These are phyloP conservation scores for Hypoxylon fuscum DNA, from an alignment of 495 filamentous ascomycete genomes.

Conservation along the genomic window DNA sequence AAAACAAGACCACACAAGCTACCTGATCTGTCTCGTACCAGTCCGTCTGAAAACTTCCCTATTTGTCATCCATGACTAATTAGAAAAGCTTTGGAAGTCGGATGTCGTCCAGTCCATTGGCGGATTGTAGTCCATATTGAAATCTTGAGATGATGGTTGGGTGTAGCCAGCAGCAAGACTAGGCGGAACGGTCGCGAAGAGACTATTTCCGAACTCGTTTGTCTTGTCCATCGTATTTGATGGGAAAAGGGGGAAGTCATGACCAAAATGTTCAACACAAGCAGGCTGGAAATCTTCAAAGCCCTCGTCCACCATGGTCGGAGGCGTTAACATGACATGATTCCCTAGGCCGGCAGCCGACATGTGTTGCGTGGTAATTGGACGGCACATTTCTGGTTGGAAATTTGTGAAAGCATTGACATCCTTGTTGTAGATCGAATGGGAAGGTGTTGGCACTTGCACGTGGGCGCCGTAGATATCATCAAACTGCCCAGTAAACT, in stretches of 20 bases:
- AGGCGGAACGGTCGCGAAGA: conserved; percentile 49
- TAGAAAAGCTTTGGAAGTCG: conserved; percentile 44
- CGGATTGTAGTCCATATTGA: conserved; percentile 47
- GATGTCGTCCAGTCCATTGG: conserved; percentile 50
- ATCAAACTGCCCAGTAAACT: conserved; percentile 59
- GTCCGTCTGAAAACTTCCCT: no score
- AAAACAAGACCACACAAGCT: conserved; percentile 9
- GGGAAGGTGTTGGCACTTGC: conserved; percentile 51
- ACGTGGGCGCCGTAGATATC: conserved; percentile 65
- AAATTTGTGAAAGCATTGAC: conserved; percentile 47
- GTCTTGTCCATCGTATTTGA: conserved; percentile 37
- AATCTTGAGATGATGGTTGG: conserved; percentile 55
- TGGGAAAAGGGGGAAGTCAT: conserved; percentile 61
- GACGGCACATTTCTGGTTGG: conserved; percentile 44
- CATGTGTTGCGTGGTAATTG: conserved; percentile 59
- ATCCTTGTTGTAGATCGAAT: conserved; percentile 51
- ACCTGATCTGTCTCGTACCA: neutral
- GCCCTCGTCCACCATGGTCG: conserved; percentile 60
- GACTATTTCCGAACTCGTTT: conserved; percentile 35
- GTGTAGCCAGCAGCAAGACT: conserved; percentile 50
- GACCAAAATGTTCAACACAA: conserved; percentile 43
- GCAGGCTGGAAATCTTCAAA: conserved; percentile 57
- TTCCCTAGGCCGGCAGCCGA: conserved; percentile 71
- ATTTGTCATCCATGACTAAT: no score
- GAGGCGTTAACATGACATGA: conserved; percentile 70